Percentiles rank a stretch among this genome's conserved stretches.
These are phyloP conservation scores for Apiospora aurea DNA, from an alignment of 2,329 filamentous ascomycete genomes.

Conservation along the genomic window DNA sequence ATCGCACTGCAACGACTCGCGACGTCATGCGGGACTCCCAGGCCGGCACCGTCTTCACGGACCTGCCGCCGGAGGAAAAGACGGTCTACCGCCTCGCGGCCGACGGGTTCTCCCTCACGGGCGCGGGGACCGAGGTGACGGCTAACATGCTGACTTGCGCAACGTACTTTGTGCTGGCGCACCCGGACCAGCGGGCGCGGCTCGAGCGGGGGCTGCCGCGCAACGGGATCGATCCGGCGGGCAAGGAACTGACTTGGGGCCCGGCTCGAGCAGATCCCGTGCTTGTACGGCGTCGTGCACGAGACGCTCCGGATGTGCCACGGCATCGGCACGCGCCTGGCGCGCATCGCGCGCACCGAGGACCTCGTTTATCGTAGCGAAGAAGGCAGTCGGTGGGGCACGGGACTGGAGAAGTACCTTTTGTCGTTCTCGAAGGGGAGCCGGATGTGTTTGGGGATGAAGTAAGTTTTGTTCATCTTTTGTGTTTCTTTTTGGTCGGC, in stretches of 20 bases:
- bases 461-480: neutral
- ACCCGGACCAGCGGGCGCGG: neutral
- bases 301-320: conserved; percentile 24
- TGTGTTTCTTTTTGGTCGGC: neutral
- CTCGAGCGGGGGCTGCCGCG: neutral
- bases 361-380: conserved; percentile 22
- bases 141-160: conserved; percentile 24
- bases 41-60: conserved; percentile 46
- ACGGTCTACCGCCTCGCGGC: conserved; percentile 44
- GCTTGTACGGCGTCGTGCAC: conserved; percentile 26
- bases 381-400: conserved; percentile 36
- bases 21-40: conserved; percentile 41
- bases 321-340: conserved; percentile 22
- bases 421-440: conserved; percentile 19
- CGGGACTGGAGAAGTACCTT: conserved; percentile 23
- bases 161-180: conserved; percentile 3
- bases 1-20: conserved; percentile 31
- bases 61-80: conserved; percentile 46
- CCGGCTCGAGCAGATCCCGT: conserved; percentile 20
- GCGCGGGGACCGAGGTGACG: conserved; percentile 51
- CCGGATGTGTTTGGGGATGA: conserved; percentile 21
- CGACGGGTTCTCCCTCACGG: conserved; percentile 48
- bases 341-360: conserved; percentile 25
- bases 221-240: neutral
- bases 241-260: neutral